Percentiles rank a stretch among this genome's conserved stretches.
phyloP scores from a whole-genome alignment of 305 asterid species.

The Solanum hybrid region DNA sequence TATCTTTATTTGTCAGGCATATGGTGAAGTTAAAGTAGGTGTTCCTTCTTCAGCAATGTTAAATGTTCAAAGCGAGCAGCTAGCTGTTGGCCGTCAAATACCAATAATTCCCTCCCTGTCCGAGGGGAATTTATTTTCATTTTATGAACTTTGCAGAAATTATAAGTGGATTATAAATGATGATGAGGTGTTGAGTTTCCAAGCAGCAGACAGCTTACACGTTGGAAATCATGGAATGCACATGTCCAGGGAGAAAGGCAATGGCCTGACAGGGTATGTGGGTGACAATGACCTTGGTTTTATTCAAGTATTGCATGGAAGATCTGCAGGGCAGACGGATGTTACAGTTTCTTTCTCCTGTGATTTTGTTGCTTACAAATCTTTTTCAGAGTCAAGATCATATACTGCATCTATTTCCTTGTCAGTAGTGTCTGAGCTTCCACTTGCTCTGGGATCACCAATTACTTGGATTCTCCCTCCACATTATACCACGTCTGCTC shows the following conservation, averaged over 20 bases:
- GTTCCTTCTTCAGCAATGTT: constrained; percentile 66
- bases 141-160: constrained; percentile 59
- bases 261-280: constrained; percentile 25
- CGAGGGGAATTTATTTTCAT: constrained; percentile 75
- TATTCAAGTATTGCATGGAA: constrained; percentile 56
- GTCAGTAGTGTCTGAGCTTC: constrained; percentile 67
- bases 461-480: constrained; percentile 87
- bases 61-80: constrained; percentile 61
- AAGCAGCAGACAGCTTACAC: constrained; percentile 15
- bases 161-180: constrained; percentile 66
- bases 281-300: constrained; percentile 38
- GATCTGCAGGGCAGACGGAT: constrained; percentile 64
- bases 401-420: constrained; percentile 56
- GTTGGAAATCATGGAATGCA: constrained; percentile 15
- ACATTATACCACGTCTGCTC: constrained; percentile 60
- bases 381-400: constrained; percentile 35
- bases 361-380: constrained; percentile 34
- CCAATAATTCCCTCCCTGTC: constrained; percentile 66
- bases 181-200: constrained; percentile 44
- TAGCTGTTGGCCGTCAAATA: constrained; percentile 55
- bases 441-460: constrained; percentile 70
- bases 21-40: constrained; percentile 61
- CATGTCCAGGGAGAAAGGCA: constrained; percentile 16
- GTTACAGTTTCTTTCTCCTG: constrained; percentile 70
- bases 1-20: constrained; percentile 52